Base-by-base conservation (phyloP, 805 yeast genomes). In the Ogataea thermomethanolica region DNA sequence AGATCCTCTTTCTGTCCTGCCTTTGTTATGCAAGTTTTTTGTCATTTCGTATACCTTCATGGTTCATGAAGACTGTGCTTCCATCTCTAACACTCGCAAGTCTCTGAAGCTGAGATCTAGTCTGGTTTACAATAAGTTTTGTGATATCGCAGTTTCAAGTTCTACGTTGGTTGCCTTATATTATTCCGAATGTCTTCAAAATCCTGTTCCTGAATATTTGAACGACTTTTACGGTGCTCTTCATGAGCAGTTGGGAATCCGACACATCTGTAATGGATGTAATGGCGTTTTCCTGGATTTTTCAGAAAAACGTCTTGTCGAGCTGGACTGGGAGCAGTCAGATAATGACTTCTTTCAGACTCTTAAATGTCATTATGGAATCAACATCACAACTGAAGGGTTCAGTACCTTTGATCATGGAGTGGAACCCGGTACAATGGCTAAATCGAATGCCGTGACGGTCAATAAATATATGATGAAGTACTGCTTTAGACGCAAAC, bases 261-360 rank as follows among this genome's bases (percentile, higher is more conserved):
- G 86, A 28, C 71, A 76, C 6, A 76, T 81, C 39, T 93, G 99
- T 64, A 82, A 80, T 36, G 59, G 74, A 3, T 72, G 81, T 0
- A 58, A 71, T 21, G 90, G 95, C 0, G 61, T 65, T 7, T 81
- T 90, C 45, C 64, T 93, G 36, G 67, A 69, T 12, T 62, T 84
- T 21, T 67, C 82, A 0, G 83, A 88, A 49, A 65, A 68, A 7
- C 69, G 74, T 13, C 62, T 84, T 25, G 65, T 77, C 11, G 50
- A 64, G 1, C 59, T 74, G 21, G 63, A 69, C 7, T 58, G 62
- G 57, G 37, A 45, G 14, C 71, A 70, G 4, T 71, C 84, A 2
- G 90, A 84, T 33, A 68, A 70, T 7, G 93, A 88, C 32, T 58
- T 91, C 33, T 71, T 87, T 7, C 98, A 91, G 54, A 71, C 87